A percentile compares a stretch with the other conserved stretches of the same genome.
Evolutionary conservation across 176 grass and related monocot genomes (phyloP).

Genomic region (Poa annua): DNA sequence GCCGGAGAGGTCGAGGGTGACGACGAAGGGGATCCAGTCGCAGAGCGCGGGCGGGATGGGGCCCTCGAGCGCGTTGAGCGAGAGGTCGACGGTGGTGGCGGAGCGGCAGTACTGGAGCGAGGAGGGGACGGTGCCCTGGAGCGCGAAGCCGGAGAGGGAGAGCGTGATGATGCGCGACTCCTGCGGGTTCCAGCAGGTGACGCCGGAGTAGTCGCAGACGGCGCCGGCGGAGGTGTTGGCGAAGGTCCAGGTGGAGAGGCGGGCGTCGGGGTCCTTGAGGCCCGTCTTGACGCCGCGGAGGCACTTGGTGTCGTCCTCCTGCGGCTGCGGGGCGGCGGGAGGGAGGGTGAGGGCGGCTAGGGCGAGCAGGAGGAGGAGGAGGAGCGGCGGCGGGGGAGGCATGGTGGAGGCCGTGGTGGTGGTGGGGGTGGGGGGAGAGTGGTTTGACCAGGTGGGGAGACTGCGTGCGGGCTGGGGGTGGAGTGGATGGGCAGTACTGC

Average conservation of each 20-base stretch:
- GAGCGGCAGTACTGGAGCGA: conserved; percentile 71
- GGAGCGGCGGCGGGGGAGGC: conserved; percentile 34
- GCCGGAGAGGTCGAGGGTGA: conserved; percentile 75
- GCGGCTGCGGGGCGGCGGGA: conserved; percentile 37
- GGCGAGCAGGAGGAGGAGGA: conserved; percentile 8
- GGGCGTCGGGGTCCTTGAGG: conserved; percentile 40
- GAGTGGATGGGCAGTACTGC: conserved; percentile 33
- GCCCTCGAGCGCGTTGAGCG: conserved; percentile 53
- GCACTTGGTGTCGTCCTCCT: conserved; percentile 74
- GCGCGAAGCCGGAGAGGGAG: conserved; percentile 60
- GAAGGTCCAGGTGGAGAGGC: conserved; percentile 58
- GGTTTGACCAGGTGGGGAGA: conserved; percentile 38
- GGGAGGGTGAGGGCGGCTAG: neutral
- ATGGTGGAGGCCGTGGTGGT: conserved; percentile 38
- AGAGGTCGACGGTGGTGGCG: conserved; percentile 74
- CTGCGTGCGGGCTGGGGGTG: neutral
- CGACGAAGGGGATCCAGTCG: conserved; percentile 86
- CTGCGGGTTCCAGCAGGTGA: conserved; percentile 88
- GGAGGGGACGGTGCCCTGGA: conserved; percentile 60
- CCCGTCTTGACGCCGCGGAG: conserved; percentile 48
- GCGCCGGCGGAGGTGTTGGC: conserved; percentile 45
- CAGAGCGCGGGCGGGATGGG: conserved; percentile 61
- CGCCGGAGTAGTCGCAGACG: conserved; percentile 60
- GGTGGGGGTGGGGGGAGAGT: neutral
- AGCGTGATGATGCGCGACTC: conserved; percentile 76